Percentiles rank a stretch among this genome's conserved stretches.
Evolutionary conservation across 192 early-diverging fungal genomes (phyloP).

Genomic region (Linnemannia schmuckeri): DNA sequence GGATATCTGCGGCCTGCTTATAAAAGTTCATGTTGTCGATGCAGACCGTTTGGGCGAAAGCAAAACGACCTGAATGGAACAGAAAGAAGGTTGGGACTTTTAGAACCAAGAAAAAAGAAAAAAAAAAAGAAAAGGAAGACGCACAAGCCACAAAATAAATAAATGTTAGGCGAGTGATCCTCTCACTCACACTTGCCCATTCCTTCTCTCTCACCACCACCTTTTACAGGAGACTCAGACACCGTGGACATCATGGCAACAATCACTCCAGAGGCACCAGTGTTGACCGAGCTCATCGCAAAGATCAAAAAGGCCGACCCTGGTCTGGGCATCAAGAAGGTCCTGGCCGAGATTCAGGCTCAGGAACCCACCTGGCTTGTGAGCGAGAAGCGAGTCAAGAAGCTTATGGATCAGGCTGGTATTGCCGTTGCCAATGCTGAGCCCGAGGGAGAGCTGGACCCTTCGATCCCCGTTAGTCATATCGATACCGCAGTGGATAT

Average conservation of each 20-base stretch:
- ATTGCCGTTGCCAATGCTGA: constrained; percentile 50
- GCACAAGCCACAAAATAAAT: constrained; percentile 23
- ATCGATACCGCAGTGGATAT: constrained; percentile 61
- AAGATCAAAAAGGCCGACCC: constrained; percentile 63
- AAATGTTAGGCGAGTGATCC: background rate
- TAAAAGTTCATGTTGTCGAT: constrained; percentile 71
- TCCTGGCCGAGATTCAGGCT: constrained; percentile 55
- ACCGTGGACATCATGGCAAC: constrained; percentile 25
- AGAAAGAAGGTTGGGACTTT: background rate
- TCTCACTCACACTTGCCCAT: background rate
- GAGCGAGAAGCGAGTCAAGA: constrained; percentile 74
- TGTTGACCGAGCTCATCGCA: constrained; percentile 48
- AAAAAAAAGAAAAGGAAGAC: constrained; percentile 3
- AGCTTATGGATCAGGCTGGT: constrained; percentile 65
- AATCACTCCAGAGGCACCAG: constrained; percentile 52
- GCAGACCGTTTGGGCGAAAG: background rate
- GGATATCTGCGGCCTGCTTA: constrained; percentile 80
- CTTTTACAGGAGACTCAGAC: background rate
- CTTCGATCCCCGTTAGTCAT: constrained; percentile 65
- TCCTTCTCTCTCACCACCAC: background rate
- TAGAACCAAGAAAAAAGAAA: background rate
- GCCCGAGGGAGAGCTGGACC: constrained; percentile 59
- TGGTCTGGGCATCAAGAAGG: constrained; percentile 66
- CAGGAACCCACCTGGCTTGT: constrained; percentile 67
- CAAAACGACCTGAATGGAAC: background rate